Conservation (phyloP, 768 basidiomycete genomes). For the Mycena albidolilacea region DNA sequence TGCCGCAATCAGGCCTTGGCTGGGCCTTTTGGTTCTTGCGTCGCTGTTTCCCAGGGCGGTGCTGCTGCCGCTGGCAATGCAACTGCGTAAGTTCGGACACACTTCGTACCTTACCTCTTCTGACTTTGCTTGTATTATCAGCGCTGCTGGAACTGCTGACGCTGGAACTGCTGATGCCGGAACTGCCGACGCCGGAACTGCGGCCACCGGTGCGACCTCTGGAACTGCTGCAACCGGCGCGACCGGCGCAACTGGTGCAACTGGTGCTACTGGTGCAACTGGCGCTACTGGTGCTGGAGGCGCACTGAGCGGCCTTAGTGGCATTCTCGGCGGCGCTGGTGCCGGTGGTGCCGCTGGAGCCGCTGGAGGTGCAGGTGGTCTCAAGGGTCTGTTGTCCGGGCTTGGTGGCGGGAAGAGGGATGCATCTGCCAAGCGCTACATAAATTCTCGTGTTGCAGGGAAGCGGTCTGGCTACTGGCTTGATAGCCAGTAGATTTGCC, state of each 20-base stretch:
- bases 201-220: no score
- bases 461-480: conserved; percentile 38
- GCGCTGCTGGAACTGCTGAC: no score
- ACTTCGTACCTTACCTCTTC: no score
- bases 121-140: no score
- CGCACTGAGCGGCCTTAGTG: no score
- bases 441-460: conserved; percentile 37
- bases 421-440: conserved; percentile 27
- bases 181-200: no score
- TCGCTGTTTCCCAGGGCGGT: conserved; percentile 22
- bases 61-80: conserved; percentile 1
- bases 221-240: no score
- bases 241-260: no score
- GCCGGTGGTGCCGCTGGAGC: not conserved
- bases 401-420: conserved; percentile 21
- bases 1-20: conserved; percentile 32
- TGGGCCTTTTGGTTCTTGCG: conserved; percentile 36
- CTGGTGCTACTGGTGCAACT: no score
- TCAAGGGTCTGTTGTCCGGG: conserved; percentile 15
- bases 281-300: no score
- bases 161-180: no score
- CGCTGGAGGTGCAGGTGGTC: not conserved
- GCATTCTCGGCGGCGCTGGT: not conserved
- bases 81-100: not conserved
- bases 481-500: conserved; percentile 29